These are phyloP conservation scores for Aspergillus bridgeri DNA, from an alignment of 495 filamentous ascomycete genomes.

Conservation along the genomic window DNA sequence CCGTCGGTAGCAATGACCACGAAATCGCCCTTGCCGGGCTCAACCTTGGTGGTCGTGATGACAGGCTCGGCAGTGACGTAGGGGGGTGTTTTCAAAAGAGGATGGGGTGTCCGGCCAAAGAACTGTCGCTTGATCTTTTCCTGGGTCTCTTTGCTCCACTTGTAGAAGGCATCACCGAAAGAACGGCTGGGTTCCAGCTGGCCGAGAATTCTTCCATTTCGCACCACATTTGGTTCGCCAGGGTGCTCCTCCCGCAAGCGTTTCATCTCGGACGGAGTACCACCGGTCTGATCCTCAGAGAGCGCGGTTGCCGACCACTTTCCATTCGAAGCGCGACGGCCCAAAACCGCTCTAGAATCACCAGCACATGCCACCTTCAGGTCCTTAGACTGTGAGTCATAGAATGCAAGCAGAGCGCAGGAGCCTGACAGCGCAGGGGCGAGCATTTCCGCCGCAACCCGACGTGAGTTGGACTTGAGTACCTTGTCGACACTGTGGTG, in stretches of 20 bases:
- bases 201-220: conserved; percentile 85
- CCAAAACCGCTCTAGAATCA: conserved; percentile 90
- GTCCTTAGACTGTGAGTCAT: conserved; percentile 78
- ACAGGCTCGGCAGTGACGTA: conserved; percentile 98
- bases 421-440: conserved; percentile 93
- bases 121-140: conserved; percentile 76
- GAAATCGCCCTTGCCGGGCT: conserved; percentile 89
- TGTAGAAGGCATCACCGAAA: conserved; percentile 95
- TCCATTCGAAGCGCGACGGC: conserved; percentile 69
- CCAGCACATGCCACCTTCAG: conserved; percentile 91
- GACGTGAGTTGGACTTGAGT: conserved; percentile 79
- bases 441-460: conserved; percentile 81
- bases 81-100: conserved; percentile 81
- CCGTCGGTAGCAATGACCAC: conserved; percentile 96
- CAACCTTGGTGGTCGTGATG: conserved; percentile 90
- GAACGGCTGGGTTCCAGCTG: conserved; percentile 88
- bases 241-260: conserved; percentile 83
- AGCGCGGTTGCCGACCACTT: conserved; percentile 92
- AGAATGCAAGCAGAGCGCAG: conserved; percentile 94
- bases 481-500: conserved; percentile 86
- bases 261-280: conserved; percentile 74
- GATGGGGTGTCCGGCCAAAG: conserved; percentile 72
- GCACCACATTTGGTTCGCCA: conserved; percentile 76
- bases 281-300: conserved; percentile 89
- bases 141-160: conserved; percentile 84